phyloP scores from a whole-genome alignment of 2,329 filamentous ascomycete species.

The Rutstroemia sp. region DNA sequence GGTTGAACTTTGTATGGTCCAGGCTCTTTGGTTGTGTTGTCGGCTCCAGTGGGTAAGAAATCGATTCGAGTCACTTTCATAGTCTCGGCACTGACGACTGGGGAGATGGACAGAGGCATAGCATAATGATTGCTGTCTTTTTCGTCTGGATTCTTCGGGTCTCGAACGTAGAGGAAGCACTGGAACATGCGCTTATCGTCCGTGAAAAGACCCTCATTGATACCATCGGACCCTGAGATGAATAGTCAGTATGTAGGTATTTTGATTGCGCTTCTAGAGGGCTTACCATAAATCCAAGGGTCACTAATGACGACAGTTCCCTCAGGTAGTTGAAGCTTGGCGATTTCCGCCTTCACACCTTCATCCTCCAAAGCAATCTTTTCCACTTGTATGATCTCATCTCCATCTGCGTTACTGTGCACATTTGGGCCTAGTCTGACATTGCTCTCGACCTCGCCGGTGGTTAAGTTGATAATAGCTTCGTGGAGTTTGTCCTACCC shows the following conservation, averaged over 20 bases:
- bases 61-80: constrained; percentile 64
- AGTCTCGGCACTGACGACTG: constrained; percentile 55
- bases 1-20: constrained; percentile 48
- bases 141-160: constrained; percentile 50
- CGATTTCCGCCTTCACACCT: constrained; percentile 50
- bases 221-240: constrained; percentile 40
- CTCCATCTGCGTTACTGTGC: constrained; percentile 52
- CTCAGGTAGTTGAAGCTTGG: constrained; percentile 53
- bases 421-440: constrained; percentile 49
- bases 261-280: background rate
- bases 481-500: constrained; percentile 54
- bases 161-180: constrained; percentile 60
- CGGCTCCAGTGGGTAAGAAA: constrained; percentile 57
- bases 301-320: constrained; percentile 52
- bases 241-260: constrained; percentile 7
- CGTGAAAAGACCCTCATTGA: constrained; percentile 39
- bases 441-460: constrained; percentile 45
- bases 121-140: constrained; percentile 64
- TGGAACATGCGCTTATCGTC: constrained; percentile 46
- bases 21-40: constrained; percentile 48
- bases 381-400: constrained; percentile 53
- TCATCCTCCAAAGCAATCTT: constrained; percentile 46
- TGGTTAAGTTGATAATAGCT: constrained; percentile 45
- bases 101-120: constrained; percentile 56
- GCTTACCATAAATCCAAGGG: constrained; percentile 55